Base-by-base conservation (phyloP, 768 basidiomycete genomes). In the Kwoniella newhampshirensis region DNA sequence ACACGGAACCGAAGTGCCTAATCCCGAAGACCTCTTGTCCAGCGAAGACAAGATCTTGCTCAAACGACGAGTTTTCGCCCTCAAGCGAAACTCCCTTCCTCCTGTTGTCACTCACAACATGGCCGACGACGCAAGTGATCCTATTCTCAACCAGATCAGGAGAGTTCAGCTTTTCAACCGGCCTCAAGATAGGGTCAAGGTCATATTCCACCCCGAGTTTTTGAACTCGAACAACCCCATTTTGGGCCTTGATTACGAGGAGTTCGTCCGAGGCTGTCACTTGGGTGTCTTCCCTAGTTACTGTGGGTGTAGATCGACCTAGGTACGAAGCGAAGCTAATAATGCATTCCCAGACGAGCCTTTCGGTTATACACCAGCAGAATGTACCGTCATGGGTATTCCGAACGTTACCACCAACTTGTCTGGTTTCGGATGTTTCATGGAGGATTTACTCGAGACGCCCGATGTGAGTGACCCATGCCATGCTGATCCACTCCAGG, bases 371-470 rank as follows among this genome's bases (percentile, higher is more conserved):
- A 96, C 91, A 1, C 94, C 94, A 0, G 94, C 94, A 1, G 94
- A 98, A 75, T 98, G 96, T 75, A 98, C 96, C n/a, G 96, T 99
- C 35, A 99, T 99, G 96, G 96, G 96, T 59, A 91, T 99, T 47
- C 96, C 96, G 0, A 89, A 87, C 30, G 86, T 98, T 49, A 98
- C 96, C 13, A 99, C 96, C 49, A 99, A 99, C 79, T 81, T 99
- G 27, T 96, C 92, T 17, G 96, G 96, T 36, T 98, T 98, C 64
- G 96, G 96, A 45, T 79, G 78, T 54, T 97, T 96, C 81, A 93
- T 98, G 89, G 91, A 94, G 77, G 96, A 99, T 73, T 81, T 98
- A 23, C 92, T 99, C 65, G 94, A 99, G 64, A 84, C 85, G 13
- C 91, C 93, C 0, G 85, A 91, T 60, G 77, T 66, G 43, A 17